Percentiles rank a stretch among this genome's conserved stretches.
Evolutionary conservation across 2,329 filamentous ascomycete species (phyloP).

Genomic region (Cercospora nicotianae): DNA sequence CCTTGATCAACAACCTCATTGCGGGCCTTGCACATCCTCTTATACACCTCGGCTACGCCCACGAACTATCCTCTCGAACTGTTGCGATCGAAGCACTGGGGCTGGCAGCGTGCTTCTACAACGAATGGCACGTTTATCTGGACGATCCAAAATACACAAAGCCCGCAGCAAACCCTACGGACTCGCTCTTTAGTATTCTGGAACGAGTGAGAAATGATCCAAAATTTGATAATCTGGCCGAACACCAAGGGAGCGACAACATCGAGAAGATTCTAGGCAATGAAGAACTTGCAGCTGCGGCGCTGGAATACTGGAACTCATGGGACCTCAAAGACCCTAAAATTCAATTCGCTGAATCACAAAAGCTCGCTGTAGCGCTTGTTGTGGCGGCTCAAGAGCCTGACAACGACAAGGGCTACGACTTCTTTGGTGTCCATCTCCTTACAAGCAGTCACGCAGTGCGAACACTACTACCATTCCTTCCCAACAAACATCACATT

Average conservation of each 20-base stretch:
- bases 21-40: constrained; percentile 81
- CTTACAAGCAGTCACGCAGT: constrained; percentile 86
- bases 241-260: constrained; percentile 60
- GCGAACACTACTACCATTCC: constrained; percentile 75
- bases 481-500: constrained; percentile 72
- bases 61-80: constrained; percentile 81
- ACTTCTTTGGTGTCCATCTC: constrained; percentile 80
- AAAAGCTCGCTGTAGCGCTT: constrained; percentile 59
- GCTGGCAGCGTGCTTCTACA: constrained; percentile 62
- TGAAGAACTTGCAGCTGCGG: constrained; percentile 67
- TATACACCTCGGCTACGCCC: constrained; percentile 94
- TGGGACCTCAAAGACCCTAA: constrained; percentile 72
- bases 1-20: constrained; percentile 77
- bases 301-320: constrained; percentile 88
- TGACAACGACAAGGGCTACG: constrained; percentile 60
- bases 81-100: constrained; percentile 85
- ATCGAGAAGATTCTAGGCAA: constrained; percentile 67
- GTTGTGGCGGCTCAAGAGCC: constrained; percentile 59
- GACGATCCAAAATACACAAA: constrained; percentile 71
- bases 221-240: constrained; percentile 67
- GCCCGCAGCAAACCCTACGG: constrained; percentile 58
- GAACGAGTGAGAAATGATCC: constrained; percentile 67
- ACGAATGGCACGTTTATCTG: constrained; percentile 60
- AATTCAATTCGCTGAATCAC: constrained; percentile 72
- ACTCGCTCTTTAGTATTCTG: constrained; percentile 69